A percentile compares a stretch with the other conserved stretches of the same genome.
phyloP scores from a whole-genome alignment of 2,329 filamentous ascomycete genomes.

The Alternaria brassicae region DNA sequence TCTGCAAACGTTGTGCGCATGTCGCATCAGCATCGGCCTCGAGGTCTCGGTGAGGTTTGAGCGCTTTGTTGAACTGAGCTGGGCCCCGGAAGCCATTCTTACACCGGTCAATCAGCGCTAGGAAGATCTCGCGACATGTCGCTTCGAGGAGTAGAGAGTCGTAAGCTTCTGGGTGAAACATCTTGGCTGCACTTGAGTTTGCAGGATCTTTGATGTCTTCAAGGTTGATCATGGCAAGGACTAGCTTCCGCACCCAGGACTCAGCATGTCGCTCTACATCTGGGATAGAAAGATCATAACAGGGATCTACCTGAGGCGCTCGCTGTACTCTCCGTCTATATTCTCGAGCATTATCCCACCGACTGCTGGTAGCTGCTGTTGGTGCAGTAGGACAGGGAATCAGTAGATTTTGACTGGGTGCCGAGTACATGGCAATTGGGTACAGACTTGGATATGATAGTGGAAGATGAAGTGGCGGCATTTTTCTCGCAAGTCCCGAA shows the following conservation, averaged over 20 bases:
- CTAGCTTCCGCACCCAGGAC: slow-evolving; percentile 2
- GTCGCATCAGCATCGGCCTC: background rate
- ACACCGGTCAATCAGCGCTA: slow-evolving; percentile 1
- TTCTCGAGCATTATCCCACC: background rate
- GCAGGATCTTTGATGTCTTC: slow-evolving; percentile 4
- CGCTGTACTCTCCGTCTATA: background rate
- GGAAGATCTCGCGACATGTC: slow-evolving; percentile 4
- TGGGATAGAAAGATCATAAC: background rate
- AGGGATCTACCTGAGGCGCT: background rate
- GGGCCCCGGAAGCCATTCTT: slow-evolving; percentile 6
- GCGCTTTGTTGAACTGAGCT: slow-evolving; percentile 9
- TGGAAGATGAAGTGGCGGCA: background rate
- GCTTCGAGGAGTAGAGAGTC: slow-evolving; percentile 2
- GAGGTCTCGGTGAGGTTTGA: slow-evolving; percentile 2
- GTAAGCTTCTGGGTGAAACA: background rate
- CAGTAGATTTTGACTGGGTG: background rate
- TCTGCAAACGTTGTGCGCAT: background rate
- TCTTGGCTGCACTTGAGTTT: background rate
- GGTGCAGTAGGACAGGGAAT: background rate
- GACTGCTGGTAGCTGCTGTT: background rate
- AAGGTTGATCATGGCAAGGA: slow-evolving; percentile 2
- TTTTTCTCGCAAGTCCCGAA: background rate
- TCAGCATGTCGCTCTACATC: slow-evolving; percentile 2
- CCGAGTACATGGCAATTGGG: background rate
- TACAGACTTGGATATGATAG: background rate